Evolutionary conservation across 305 asterid genomes (phyloP), one percentile per base, ranked within the genome.

Genomic region (Ilex paraguariensis): DNA sequence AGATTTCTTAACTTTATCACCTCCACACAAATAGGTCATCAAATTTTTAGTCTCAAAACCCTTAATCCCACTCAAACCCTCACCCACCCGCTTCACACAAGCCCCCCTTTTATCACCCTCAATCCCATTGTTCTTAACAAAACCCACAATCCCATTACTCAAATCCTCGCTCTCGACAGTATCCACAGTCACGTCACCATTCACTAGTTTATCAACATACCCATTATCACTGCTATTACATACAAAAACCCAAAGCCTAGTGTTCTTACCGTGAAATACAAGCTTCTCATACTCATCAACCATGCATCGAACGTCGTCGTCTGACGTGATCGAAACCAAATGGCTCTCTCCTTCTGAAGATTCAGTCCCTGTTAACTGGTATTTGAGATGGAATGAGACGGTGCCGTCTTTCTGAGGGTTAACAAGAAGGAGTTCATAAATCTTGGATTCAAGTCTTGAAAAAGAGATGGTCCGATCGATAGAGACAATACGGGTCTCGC

Each of bases 231-330:
- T 53, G 54, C 11, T 39, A 54, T 28, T 36, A 51, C 70, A 73
- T 13, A 65, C 78, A 68, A 64, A 73, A 49, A 73, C 57, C 70
- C 73, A 64, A 14, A 73, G 39, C 67, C 78, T 68, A 13, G 40
- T 30, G 58, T 32, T 15, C 53, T 49, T 49, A 62, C 69, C 61
- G 15, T 32, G 4, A 12, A 36, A 14, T 28, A 64, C 71, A 45
- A 17, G 49, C 44, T 32, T 39, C 60, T 59, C 67, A 9, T 48
- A 67, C 59, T 63, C 67, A 5, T 65, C 63, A 16, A 60, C 48
- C 78, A 73, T 73, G 52, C 64, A 11, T 36, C 64, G 54, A 31
- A 73, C 65, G 44, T 73, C 73, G 10, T 64, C 70, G 36, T 73
- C 77, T 1, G 67, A 55, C 0, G 21, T 13, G 14, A 63, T n/a